Conservation (phyloP, 139 green algal species). For the Chlorella sp. region DNA sequence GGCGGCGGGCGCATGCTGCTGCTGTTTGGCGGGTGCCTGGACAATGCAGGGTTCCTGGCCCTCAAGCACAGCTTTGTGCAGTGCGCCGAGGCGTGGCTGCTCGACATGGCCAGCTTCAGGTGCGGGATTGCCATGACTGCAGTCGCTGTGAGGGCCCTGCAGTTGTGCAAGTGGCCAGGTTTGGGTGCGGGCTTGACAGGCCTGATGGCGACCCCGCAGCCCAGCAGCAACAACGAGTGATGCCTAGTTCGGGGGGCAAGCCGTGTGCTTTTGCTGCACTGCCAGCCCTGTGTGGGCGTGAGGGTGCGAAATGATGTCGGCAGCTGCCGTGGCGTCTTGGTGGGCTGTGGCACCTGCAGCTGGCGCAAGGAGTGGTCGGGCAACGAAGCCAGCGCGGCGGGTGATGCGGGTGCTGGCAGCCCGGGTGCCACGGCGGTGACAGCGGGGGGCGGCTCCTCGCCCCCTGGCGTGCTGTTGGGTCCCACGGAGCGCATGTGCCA, state of each 20-base stretch:
- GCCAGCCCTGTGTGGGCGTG: too few relatives aligned
- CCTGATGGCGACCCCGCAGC: too few relatives aligned
- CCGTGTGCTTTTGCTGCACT: too few relatives aligned
- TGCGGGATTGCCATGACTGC: too few relatives aligned
- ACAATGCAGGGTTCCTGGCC: slow-evolving; percentile 31
- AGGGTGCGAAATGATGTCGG: too few relatives aligned
- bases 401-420: neutral
- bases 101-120: slow-evolving; percentile 37
- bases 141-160: too few relatives aligned
- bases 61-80: slow-evolving; percentile 36
- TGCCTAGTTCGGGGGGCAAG: too few relatives aligned
- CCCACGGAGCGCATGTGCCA: slow-evolving; percentile 59
- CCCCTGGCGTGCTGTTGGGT: neutral
- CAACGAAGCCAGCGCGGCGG: neutral
- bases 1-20: slow-evolving; percentile 7
- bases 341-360: neutral
- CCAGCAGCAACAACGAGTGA: too few relatives aligned
- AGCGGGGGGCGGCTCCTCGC: too few relatives aligned
- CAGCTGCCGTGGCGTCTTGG: neutral
- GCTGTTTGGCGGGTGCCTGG: slow-evolving; percentile 42
- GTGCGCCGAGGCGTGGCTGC: slow-evolving; percentile 36
- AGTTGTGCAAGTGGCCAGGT: too few relatives aligned
- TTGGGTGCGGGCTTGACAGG: too few relatives aligned
- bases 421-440: too few relatives aligned
- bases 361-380: neutral